phyloP scores from a whole-genome alignment of 768 basidiomycete species.

The Cystobasidium tubakii region DNA sequence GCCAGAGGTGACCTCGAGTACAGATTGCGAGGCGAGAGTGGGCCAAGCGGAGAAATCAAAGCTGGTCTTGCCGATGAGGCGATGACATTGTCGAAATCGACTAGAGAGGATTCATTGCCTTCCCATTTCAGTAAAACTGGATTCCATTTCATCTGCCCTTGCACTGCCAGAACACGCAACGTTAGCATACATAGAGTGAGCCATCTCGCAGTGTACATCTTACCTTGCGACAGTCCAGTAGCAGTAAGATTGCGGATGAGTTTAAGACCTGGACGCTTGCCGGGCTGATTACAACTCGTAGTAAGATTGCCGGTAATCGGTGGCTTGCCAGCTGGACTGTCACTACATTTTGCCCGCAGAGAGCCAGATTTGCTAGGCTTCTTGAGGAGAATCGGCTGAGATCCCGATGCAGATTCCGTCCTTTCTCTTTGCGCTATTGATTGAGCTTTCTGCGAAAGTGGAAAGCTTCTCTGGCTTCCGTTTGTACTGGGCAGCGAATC shows the following conservation, averaged over 20 bases:
- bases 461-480: not conserved
- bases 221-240: constrained; percentile 66
- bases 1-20: constrained; percentile 58
- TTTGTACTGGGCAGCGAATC: not conserved
- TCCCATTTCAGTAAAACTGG: constrained; percentile 69
- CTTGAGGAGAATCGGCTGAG: not conserved
- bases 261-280: constrained; percentile 58
- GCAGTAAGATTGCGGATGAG: constrained; percentile 78
- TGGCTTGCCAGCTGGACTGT: not conserved
- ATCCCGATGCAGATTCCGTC: not conserved
- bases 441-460: not conserved
- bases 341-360: not conserved
- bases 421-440: not conserved
- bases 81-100: constrained; percentile 77
- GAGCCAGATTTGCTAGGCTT: not conserved
- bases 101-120: constrained; percentile 85
- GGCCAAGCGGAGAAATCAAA: constrained; percentile 85
- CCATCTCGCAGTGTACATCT: no score
- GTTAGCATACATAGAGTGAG: no score
- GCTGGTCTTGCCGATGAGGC: constrained; percentile 84
- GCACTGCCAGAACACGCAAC: no score
- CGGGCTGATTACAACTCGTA: constrained; percentile 2
- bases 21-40: constrained; percentile 52
- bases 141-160: constrained; percentile 98
- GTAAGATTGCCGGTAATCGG: not conserved